These are phyloP conservation scores for Nitzschia sp. DNA, from an alignment of 108 stramenopile genomes.

Conservation along the genomic window DNA sequence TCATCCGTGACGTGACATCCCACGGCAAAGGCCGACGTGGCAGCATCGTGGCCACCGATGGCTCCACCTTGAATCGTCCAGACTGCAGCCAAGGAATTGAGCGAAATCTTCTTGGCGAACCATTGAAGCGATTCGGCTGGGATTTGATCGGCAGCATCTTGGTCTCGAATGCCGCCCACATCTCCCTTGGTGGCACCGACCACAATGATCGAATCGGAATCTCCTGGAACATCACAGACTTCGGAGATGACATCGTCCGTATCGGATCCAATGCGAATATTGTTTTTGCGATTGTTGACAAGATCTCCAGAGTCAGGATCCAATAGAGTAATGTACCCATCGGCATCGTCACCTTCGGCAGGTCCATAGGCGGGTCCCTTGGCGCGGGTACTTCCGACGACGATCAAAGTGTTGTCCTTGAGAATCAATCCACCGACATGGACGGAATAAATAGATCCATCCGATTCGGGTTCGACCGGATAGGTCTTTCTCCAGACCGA, in stretches of 20 bases:
- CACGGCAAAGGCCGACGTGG: conserved; percentile 6
- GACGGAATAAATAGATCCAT: neutral
- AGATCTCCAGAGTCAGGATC: conserved; percentile 10
- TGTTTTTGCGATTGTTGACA: neutral
- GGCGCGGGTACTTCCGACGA: conserved; percentile 22
- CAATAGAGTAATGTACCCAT: conserved; percentile 20
- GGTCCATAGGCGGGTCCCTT: conserved; percentile 13
- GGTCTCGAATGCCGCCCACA: conserved; percentile 15
- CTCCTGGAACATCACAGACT: conserved; percentile 13
- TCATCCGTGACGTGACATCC: neutral
- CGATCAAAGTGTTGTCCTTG: conserved; percentile 5
- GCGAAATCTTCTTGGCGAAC: conserved; percentile 11
- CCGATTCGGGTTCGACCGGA: conserved; percentile 3
- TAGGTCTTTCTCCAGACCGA: conserved; percentile 7
- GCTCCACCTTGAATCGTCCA: conserved; percentile 29
- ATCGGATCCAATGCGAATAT: conserved; percentile 10
- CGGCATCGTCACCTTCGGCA: conserved; percentile 7
- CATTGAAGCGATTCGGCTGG: conserved; percentile 12
- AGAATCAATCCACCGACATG: conserved; percentile 20
- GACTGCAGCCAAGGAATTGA: neutral
- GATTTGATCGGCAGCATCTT: neutral
- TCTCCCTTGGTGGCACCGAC: conserved; percentile 33
- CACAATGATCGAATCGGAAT: conserved; percentile 5
- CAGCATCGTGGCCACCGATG: neutral
- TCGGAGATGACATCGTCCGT: conserved; percentile 23